These are phyloP conservation scores for Naganishia vaughanmartiniae DNA, from an alignment of 768 basidiomycete species.

Conservation along the genomic window DNA sequence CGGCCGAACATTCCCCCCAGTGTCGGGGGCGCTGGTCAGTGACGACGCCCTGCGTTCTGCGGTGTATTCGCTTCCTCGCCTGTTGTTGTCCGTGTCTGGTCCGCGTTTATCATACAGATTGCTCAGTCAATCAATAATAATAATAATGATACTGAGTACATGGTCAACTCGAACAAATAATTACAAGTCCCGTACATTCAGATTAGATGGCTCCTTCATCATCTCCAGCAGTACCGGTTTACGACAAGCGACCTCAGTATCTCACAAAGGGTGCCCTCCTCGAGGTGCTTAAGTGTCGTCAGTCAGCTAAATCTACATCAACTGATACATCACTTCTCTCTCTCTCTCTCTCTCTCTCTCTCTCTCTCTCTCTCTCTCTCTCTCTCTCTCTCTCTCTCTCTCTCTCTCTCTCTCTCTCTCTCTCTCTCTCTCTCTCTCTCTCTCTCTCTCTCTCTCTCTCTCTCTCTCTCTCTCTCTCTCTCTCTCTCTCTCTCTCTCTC, in stretches of 20 bases:
- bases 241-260: conserved; percentile 22
- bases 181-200: too few species aligned
- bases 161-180: too few species aligned
- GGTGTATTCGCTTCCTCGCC: too few species aligned
- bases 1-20: too few species aligned
- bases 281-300: not conserved
- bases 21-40: too few species aligned
- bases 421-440: not conserved
- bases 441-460: not conserved
- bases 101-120: too few species aligned
- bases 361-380: not conserved
- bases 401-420: not conserved
- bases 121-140: too few species aligned
- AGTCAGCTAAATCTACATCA: not conserved
- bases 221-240: not conserved
- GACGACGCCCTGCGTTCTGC: too few species aligned
- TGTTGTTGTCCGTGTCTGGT: too few species aligned
- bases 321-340: too few species aligned
- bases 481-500: not conserved
- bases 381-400: not conserved
- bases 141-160: too few species aligned
- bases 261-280: conserved; percentile 15
- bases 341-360: too few species aligned
- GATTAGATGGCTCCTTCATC: conserved; percentile 1
- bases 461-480: not conserved